Conservation (phyloP, 306 rosid species). For the Cotoneaster glaucophyllus region DNA sequence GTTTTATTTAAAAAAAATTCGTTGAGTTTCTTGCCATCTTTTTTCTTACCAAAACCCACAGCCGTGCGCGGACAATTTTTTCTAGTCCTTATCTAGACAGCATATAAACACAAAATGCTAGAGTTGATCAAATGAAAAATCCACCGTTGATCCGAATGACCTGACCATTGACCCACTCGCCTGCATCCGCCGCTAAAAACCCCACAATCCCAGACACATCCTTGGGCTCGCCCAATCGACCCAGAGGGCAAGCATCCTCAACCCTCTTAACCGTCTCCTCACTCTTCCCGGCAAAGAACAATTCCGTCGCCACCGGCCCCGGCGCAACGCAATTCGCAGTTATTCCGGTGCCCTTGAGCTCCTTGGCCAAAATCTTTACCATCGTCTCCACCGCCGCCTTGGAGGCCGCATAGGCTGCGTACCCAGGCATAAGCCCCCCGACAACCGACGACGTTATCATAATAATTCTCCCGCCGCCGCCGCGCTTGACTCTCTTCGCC, state of each 20-base stretch:
- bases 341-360: conserved; percentile 37
- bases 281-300: conserved; percentile 32
- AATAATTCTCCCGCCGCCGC: conserved; percentile 42
- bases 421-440: conserved; percentile 25
- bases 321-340: conserved; percentile 47
- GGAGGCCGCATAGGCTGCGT: conserved; percentile 37
- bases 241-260: conserved; percentile 33
- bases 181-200: conserved; percentile 38
- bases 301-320: conserved; percentile 41
- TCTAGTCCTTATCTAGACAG: no score
- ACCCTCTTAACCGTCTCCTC: conserved; percentile 25
- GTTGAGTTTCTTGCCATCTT: no score
- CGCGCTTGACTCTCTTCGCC: conserved; percentile 22
- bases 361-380: conserved; percentile 45
- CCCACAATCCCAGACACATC: conserved; percentile 40
- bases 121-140: background rate
- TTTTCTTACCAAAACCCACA: no score
- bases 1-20: no score
- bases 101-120: no score
- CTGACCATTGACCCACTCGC: conserved; percentile 57
- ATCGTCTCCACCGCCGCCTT: conserved; percentile 49
- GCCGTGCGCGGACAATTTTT: no score
- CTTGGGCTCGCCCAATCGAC: conserved; percentile 36
- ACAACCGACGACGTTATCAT: conserved; percentile 24
- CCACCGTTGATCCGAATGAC: background rate